Evolutionary conservation across 1,284 basidiomycete species (phyloP).

Genomic region (Megacollybia platyphylla): DNA sequence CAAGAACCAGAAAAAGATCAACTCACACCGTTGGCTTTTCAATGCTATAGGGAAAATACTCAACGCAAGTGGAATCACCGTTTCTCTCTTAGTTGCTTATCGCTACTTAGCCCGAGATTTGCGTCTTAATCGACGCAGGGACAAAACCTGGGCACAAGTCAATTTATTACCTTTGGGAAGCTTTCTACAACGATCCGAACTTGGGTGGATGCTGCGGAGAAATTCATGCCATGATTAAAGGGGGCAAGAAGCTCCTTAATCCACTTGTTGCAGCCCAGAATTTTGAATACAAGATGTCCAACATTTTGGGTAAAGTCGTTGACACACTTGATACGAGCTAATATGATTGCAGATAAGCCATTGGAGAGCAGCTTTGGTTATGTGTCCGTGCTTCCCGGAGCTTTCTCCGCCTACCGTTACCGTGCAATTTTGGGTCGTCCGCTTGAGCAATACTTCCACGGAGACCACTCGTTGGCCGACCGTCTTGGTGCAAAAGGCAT

Average conservation of each 20-base stretch:
- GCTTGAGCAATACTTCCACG: conserved; percentile 96
- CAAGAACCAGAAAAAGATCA: conserved; percentile 97
- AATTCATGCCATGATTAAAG: conserved; percentile 91
- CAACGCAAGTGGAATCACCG: conserved; percentile 28
- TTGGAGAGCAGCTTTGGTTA: conserved; percentile 94
- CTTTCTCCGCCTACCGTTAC: conserved; percentile 91
- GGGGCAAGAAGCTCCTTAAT: conserved; percentile 85
- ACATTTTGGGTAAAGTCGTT: conserved; percentile 60
- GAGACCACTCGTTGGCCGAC: conserved; percentile 90
- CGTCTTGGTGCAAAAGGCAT: conserved; percentile 90
- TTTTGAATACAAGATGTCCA: conserved; percentile 98
- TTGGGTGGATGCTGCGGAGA: conserved; percentile 50
- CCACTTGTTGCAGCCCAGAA: conserved; percentile 93
- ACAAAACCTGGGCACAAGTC: conserved; percentile 96
- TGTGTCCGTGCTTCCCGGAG: conserved; percentile 89
- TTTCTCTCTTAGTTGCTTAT: conserved; percentile 3
- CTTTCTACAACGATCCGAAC: conserved; percentile 62
- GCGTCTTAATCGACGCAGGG: conserved; percentile 86
- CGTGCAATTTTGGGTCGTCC: conserved; percentile 87
- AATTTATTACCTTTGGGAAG: conserved; percentile 96
- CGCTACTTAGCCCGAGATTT: conserved; percentile 66
- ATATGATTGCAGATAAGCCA: conserved; percentile 60
- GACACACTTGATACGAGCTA: too few relatives aligned
- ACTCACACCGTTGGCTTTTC: conserved; percentile 95
- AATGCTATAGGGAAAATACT: conserved; percentile 87